These are phyloP conservation scores for Sextonia rubra DNA, from an alignment of 164 flowering plant species.

Conservation along the genomic window DNA sequence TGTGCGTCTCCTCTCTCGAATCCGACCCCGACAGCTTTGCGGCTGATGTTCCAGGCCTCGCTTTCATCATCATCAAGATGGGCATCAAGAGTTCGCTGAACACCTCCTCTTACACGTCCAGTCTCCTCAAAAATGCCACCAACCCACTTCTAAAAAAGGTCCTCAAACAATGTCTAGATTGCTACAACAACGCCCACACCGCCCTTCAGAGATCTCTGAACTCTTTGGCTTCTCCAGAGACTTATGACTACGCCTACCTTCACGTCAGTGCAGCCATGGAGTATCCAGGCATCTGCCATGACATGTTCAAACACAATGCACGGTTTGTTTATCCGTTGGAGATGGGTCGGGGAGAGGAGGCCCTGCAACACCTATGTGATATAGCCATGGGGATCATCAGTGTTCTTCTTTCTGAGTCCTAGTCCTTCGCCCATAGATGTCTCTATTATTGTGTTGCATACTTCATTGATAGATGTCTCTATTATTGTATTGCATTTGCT, in stretches of 20 bases:
- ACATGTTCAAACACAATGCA: conserved; percentile 40
- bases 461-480: no score
- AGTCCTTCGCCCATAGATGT: no score
- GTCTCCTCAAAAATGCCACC: conserved; percentile 16
- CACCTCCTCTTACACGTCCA: conserved; percentile 41
- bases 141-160: conserved; percentile 26
- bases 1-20: conserved; percentile 1
- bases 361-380: conserved; percentile 55
- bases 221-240: conserved; percentile 34
- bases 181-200: conserved; percentile 40
- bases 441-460: no score
- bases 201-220: conserved; percentile 40
- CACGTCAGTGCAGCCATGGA: conserved; percentile 61
- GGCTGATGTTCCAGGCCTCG: neutral
- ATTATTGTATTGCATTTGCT: no score
- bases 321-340: conserved; percentile 50
- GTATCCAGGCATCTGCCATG: conserved; percentile 62
- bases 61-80: neutral
- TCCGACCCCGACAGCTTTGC: neutral
- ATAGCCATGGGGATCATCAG: conserved; percentile 57
- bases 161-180: conserved; percentile 52
- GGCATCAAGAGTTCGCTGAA: conserved; percentile 41
- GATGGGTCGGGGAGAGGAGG: conserved; percentile 44
- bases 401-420: conserved; percentile 23
- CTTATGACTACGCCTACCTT: conserved; percentile 58